phyloP scores from a whole-genome alignment of 768 basidiomycete species.

The Xerocomus spinulosus region DNA sequence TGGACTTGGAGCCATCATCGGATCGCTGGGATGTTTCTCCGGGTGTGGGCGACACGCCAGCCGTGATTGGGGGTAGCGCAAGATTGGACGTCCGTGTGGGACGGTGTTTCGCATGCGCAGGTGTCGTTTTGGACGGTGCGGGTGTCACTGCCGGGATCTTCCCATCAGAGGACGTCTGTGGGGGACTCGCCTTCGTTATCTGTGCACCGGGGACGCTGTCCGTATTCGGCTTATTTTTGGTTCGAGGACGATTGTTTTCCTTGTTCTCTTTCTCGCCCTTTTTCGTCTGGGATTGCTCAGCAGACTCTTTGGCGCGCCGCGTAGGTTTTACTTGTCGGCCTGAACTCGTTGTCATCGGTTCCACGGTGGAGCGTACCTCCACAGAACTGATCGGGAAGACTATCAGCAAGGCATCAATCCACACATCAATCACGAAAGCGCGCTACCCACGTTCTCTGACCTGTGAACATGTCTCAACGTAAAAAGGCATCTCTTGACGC shows the following conservation, averaged over 20 bases:
- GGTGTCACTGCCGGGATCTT: neutral
- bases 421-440: neutral
- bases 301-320: conserved; percentile 15
- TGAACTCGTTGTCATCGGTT: conserved; percentile 17
- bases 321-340: conserved; percentile 24
- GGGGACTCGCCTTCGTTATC: conserved; percentile 1
- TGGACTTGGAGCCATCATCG: neutral
- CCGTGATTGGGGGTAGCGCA: neutral
- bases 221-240: neutral
- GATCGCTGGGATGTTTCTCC: neutral
- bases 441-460: conserved; percentile 24
- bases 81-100: conserved; percentile 16
- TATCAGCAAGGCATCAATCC: conserved; percentile 7
- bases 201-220: neutral
- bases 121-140: neutral
- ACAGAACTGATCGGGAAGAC: conserved; percentile 9
- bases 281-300: conserved; percentile 1
- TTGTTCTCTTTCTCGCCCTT: neutral
- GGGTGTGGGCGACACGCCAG: neutral
- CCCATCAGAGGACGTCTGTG: neutral
- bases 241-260: neutral
- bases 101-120: neutral
- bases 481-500: conserved; percentile 30
- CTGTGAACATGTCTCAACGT: conserved; percentile 21
- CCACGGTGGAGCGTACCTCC: neutral